Percentiles rank a stretch among this genome's conserved stretches.
phyloP scores from a whole-genome alignment of 805 yeast genomes.

The Sugiyamaella valdiviana region DNA sequence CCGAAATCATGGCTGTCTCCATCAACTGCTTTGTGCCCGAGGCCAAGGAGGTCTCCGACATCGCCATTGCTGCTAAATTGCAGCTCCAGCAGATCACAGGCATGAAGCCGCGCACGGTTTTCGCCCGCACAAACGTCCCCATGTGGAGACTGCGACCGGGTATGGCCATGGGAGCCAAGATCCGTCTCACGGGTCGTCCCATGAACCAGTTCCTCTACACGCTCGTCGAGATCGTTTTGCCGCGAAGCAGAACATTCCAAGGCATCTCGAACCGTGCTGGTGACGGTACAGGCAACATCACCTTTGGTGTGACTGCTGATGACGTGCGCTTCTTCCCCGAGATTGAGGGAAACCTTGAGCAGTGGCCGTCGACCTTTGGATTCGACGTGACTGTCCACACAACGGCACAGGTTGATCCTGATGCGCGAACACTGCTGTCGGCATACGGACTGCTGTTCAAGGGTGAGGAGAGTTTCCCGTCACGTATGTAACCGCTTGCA shows the following conservation, averaged over 20 bases:
- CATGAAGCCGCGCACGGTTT: slow-evolving; percentile 65
- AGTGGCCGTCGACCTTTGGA: slow-evolving; percentile 83
- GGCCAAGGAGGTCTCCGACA: slow-evolving; percentile 55
- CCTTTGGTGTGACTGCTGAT: slow-evolving; percentile 74
- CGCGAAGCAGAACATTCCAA: slow-evolving; percentile 80
- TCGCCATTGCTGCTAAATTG: slow-evolving; percentile 67
- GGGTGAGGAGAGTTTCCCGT: slow-evolving; percentile 41
- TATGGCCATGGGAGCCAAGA: slow-evolving; percentile 85
- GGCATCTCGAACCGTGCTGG: slow-evolving; percentile 77
- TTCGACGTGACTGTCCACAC: slow-evolving; percentile 81
- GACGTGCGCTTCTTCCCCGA: slow-evolving; percentile 86
- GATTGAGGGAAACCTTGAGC: slow-evolving; percentile 80
- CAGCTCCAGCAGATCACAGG: slow-evolving; percentile 95
- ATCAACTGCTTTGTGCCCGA: slow-evolving; percentile 70
- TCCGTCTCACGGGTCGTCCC: slow-evolving; percentile 66
- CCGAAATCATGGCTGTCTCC: slow-evolving; percentile 59
- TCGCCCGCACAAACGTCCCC: slow-evolving; percentile 72
- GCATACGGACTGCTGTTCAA: slow-evolving; percentile 76
- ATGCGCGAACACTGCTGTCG: slow-evolving; percentile 79
- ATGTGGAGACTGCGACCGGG: slow-evolving; percentile 85
- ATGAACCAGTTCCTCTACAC: slow-evolving; percentile 83
- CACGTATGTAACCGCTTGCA: slow-evolving; percentile 6
- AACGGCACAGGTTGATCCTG: slow-evolving; percentile 81
- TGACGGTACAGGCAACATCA: slow-evolving; percentile 76
- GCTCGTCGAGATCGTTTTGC: slow-evolving; percentile 84